Conservation (phyloP, 2,329 filamentous ascomycete genomes). For the Lasiodiplodia citricola region DNA sequence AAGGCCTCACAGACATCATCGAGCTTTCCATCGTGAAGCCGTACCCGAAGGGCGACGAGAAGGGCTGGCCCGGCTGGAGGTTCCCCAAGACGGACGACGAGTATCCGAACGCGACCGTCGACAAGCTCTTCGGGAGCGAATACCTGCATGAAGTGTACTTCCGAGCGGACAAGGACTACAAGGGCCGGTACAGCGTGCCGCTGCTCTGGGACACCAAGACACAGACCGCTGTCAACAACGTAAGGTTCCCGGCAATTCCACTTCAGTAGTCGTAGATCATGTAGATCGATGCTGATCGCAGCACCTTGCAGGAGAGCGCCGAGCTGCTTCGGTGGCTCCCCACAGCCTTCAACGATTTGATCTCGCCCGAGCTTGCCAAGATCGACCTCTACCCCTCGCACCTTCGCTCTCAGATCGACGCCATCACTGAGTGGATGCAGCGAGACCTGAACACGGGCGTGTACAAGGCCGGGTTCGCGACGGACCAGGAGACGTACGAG, state of each 20-base stretch:
- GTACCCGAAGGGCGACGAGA: conserved; percentile 69
- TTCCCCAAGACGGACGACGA: conserved; percentile 60
- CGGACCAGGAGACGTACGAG: conserved; percentile 61
- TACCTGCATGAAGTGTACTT: conserved; percentile 69
- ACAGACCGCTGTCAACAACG: conserved; percentile 63
- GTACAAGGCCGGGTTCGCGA: conserved; percentile 66
- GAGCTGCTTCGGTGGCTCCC: conserved; percentile 65
- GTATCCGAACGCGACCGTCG: conserved; percentile 65
- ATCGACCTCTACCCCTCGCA: conserved; percentile 60
- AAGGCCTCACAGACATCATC: conserved; percentile 61
- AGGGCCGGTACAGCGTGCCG: conserved; percentile 66
- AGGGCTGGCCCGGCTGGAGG: conserved; percentile 68
- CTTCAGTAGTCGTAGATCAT: neutral
- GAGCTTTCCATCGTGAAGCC: conserved; percentile 65
- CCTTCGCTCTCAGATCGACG: conserved; percentile 58
- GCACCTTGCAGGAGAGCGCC: conserved; percentile 52
- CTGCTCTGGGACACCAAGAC: conserved; percentile 66
- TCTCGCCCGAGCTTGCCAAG: conserved; percentile 47
- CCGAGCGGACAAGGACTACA: conserved; percentile 63
- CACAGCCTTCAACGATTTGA: conserved; percentile 59
- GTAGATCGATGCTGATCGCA: neutral
- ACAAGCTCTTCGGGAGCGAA: conserved; percentile 63
- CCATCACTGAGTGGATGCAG: conserved; percentile 60
- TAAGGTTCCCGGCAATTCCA: conserved; percentile 23
- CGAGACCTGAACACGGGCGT: conserved; percentile 64